phyloP scores from a whole-genome alignment of 2,329 filamentous ascomycete species.

The Byssochlamys sp. region DNA sequence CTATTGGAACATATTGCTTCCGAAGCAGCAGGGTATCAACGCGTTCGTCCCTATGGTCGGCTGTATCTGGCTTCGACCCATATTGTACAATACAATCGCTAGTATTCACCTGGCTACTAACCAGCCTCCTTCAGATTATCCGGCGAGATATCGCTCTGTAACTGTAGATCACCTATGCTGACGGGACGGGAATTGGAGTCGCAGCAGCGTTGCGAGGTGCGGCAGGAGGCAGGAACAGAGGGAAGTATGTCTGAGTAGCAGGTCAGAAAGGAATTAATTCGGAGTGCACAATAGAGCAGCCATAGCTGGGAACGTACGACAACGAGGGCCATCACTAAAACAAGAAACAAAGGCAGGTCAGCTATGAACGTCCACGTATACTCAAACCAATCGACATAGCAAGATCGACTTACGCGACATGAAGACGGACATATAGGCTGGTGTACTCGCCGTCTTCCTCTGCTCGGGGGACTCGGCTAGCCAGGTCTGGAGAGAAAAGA shows the following conservation, averaged over 20 bases:
- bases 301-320: slow-evolving; percentile 30
- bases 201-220: slow-evolving; percentile 27
- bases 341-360: slow-evolving; percentile 8
- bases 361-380: neutral
- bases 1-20: too few species aligned
- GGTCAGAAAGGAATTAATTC: slow-evolving; percentile 5
- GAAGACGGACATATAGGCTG: slow-evolving; percentile 63
- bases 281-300: neutral
- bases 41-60: neutral
- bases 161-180: slow-evolving; percentile 17
- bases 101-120: neutral
- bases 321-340: slow-evolving; percentile 50
- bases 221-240: slow-evolving; percentile 53
- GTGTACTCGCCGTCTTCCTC: slow-evolving; percentile 55
- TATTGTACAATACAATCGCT: neutral
- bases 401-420: slow-evolving; percentile 58
- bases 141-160: neutral
- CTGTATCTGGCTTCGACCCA: neutral
- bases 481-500: slow-evolving; percentile 41
- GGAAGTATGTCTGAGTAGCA: slow-evolving; percentile 49
- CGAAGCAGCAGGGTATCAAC: neutral
- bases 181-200: slow-evolving; percentile 40
- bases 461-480: slow-evolving; percentile 40
- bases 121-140: neutral
- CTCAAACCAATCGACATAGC: slow-evolving; percentile 1